Base-by-base conservation (phyloP, 352 stramenopile genomes). In the Globisporangium solare region DNA sequence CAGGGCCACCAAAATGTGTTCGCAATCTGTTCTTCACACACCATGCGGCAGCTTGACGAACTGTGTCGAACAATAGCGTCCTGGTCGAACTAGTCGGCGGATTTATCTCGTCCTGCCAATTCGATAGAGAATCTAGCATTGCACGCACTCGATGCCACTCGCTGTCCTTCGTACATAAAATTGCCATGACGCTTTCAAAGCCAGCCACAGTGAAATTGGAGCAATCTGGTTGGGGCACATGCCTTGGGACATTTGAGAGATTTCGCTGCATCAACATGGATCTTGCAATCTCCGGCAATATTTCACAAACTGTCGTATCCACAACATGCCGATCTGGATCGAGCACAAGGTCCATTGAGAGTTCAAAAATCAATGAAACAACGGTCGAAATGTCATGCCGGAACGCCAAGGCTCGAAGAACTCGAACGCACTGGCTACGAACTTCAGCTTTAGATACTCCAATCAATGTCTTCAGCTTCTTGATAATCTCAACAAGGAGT, bases 1-100 rank as follows among this genome's bases (percentile, higher is more conserved):
- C 74, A 40, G 85, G 79, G 3, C 78, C 79, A 37, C 85, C 85
- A 52, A 91, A 83, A 56, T 88, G 76, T 4, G 85, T 92, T 14
- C 85, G 78, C 31, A 95, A 61, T 45, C 85, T 71, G 49, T 81
- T 83, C 14, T 88, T 69, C 18, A 92, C 67, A 42, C 82, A 87
- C 82, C 83, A 95, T 15, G 51, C 63, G 17, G 83, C 79, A 21
- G 77, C 73, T 71, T 86, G 67, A 11, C 63, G 72, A 22, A 89
- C 64, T 22, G 64, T 70, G 49, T 40, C 53, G 6, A 71, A 31
- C 15, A 83, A 13, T 2, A 75, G 42, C 27, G 56, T 59, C 0
- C 64, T 74, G 31, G 53, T 39, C 12, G 47, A 24, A 17, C 20
- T 27, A 20, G 11, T 49, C n/a, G 20, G 1, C 22, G 3, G 2